phyloP scores from a whole-genome alignment of 345 rosid genomes.

The Salix dunnii region DNA sequence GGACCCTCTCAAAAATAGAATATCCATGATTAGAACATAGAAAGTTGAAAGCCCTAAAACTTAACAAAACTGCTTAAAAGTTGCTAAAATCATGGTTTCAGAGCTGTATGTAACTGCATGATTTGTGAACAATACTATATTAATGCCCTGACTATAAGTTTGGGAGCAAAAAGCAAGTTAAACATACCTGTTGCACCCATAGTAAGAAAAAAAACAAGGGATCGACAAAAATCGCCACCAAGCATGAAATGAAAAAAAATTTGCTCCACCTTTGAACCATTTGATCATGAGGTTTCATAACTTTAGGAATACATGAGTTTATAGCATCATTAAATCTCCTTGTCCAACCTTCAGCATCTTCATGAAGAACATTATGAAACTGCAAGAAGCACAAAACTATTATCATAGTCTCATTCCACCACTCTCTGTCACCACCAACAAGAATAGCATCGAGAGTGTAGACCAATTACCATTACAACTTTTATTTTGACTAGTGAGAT shows the following conservation, averaged over 20 bases:
- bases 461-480: background rate
- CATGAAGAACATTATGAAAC: conserved; percentile 67
- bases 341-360: conserved; percentile 87
- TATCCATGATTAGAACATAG: background rate
- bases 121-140: background rate
- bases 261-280: conserved; percentile 64
- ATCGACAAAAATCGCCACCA: conserved; percentile 72
- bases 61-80: background rate
- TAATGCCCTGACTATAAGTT: background rate
- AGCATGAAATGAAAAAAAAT: conserved; percentile 63
- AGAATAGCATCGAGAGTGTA: background rate
- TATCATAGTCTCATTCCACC: background rate
- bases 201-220: conserved; percentile 82
- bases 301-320: conserved; percentile 40
- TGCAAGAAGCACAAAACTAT: conserved; percentile 19
- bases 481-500: background rate
- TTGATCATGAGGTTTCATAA: conserved; percentile 80
- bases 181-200: conserved; percentile 43
- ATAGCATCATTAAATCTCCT: conserved; percentile 42
- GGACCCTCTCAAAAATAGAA: background rate
- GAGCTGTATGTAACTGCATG: background rate
- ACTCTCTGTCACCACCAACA: background rate
- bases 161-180: background rate
- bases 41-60: background rate
- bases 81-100: background rate